Conservation (phyloP, 2,329 filamentous ascomycete species). For the Alternaria metachromatica region DNA sequence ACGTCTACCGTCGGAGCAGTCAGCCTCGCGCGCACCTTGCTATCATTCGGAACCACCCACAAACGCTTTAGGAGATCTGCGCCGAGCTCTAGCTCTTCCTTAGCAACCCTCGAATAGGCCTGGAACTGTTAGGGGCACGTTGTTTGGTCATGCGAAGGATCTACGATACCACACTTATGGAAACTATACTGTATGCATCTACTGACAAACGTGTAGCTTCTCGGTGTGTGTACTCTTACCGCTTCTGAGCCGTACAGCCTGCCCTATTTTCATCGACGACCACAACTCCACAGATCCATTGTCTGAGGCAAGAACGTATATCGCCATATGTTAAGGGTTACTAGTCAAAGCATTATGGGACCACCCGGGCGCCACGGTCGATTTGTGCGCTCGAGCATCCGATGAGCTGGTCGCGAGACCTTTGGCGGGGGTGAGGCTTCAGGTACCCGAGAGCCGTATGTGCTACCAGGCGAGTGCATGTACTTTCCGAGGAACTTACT, state of each 20-base stretch:
- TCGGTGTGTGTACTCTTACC: background rate
- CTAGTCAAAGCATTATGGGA: background rate
- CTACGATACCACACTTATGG: background rate
- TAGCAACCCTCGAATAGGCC: background rate
- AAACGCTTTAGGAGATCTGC: background rate
- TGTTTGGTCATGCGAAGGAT: conserved; percentile 7
- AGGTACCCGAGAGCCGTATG: conserved; percentile 23
- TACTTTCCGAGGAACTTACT: conserved; percentile 30
- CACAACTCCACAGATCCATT: background rate
- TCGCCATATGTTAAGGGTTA: background rate
- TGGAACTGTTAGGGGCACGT: background rate
- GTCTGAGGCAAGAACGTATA: background rate
- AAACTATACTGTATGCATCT: background rate
- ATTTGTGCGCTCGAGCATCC: conserved; percentile 8
- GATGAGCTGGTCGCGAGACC: conserved; percentile 9
- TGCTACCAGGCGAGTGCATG: conserved; percentile 29
- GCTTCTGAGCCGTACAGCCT: background rate
- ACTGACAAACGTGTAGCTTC: background rate
- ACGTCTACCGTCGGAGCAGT: background rate
- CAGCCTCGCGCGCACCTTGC: background rate
- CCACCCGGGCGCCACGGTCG: background rate
- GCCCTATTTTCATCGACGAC: background rate
- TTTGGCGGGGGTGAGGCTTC: conserved; percentile 17
- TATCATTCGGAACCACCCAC: background rate
- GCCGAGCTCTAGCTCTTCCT: background rate